phyloP scores from a whole-genome alignment of 2,329 filamentous ascomycete genomes.

The Colletotrichum acutatum region DNA sequence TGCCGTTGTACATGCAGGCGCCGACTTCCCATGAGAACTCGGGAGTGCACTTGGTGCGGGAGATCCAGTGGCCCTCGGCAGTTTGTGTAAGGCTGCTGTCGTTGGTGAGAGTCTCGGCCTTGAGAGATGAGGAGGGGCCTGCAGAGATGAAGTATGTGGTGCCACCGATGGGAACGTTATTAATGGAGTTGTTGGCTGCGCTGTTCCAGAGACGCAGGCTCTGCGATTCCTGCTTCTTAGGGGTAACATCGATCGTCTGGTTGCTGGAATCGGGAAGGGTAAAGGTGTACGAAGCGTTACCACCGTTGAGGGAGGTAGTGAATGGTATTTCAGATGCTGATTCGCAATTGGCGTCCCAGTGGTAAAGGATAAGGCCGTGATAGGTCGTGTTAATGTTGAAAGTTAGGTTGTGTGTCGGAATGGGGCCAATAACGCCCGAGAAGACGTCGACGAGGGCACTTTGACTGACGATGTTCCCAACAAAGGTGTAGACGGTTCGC shows the following conservation, averaged over 20 bases:
- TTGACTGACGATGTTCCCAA: constrained; percentile 18
- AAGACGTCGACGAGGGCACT: constrained; percentile 19
- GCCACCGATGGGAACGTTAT: not conserved
- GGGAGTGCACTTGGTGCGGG: constrained; percentile 9
- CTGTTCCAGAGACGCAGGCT: constrained; percentile 8
- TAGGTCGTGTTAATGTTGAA: constrained; percentile 20
- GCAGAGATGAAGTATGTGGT: constrained; percentile 19
- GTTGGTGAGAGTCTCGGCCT: not conserved
- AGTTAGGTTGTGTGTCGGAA: constrained; percentile 15
- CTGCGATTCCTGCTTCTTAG: not conserved
- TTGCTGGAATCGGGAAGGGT: constrained; percentile 7
- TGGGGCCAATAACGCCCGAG: constrained; percentile 14
- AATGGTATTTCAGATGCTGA: not conserved
- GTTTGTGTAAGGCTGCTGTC: constrained; percentile 1
- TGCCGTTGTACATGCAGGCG: constrained; percentile 12
- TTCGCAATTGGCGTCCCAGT: constrained; percentile 23
- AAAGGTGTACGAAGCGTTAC: constrained; percentile 3
- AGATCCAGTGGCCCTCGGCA: constrained; percentile 17
- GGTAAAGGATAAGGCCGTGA: not conserved
- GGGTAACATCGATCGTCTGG: not conserved
- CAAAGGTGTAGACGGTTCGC: constrained; percentile 8
- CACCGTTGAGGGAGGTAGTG: not conserved
- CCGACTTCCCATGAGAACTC: constrained; percentile 10
- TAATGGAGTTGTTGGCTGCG: not conserved
- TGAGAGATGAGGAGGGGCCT: not conserved